Conservation (phyloP, 1,284 basidiomycete genomes). For the Stereum hirsutum region DNA sequence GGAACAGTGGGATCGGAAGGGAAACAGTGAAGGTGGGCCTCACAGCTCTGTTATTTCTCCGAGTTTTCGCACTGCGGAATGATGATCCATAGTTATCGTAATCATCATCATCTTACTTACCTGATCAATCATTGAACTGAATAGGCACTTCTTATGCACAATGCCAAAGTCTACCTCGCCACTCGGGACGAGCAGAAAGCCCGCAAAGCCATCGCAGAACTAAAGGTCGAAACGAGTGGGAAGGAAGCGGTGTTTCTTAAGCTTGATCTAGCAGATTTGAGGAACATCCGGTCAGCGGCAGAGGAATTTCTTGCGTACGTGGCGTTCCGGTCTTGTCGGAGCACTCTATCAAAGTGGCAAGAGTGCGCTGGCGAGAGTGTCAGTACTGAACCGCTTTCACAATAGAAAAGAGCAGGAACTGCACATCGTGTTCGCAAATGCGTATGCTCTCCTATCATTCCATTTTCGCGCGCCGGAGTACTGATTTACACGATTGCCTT, state of each 20-base stretch:
- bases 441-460: slow-evolving; percentile 19
- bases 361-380: too few species aligned
- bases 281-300: neutral
- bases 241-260: neutral
- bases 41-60: too few species aligned
- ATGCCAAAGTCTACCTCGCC: slow-evolving; percentile 4
- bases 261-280: slow-evolving; percentile 1
- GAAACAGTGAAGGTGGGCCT: slow-evolving; percentile 2
- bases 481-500: neutral
- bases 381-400: too few species aligned
- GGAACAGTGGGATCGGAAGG: slow-evolving; percentile 2
- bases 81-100: too few species aligned
- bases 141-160: slow-evolving; percentile 2
- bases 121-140: neutral
- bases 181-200: neutral
- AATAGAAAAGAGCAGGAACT: slow-evolving; percentile 25
- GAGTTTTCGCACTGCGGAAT: too few species aligned
- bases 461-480: too few species aligned
- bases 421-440: slow-evolving; percentile 27
- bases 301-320: slow-evolving; percentile 29
- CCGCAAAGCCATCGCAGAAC: neutral
- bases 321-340: too few species aligned
- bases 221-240: neutral
- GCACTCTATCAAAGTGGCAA: too few species aligned
- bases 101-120: neutral